A percentile compares a stretch with the other conserved stretches of the same genome.
phyloP scores from a whole-genome alignment of 352 stramenopile species.

The Phytopythium montanum region DNA sequence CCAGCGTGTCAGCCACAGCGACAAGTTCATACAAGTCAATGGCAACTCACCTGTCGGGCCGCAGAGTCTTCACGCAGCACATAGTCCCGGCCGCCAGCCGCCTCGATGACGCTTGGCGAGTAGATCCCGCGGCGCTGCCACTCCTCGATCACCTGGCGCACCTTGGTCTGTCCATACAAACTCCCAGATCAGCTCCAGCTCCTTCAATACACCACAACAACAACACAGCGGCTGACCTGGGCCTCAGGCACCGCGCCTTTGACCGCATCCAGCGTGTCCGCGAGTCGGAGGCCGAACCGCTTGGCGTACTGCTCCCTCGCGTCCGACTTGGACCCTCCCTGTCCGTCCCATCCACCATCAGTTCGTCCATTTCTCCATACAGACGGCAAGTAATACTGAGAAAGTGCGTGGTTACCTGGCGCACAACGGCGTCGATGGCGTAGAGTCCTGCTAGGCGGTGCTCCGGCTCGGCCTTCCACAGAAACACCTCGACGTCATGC shows the following conservation, averaged over 20 bases:
- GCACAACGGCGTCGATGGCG: constrained; percentile 80
- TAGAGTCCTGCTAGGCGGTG: constrained; percentile 76
- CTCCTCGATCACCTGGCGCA: constrained; percentile 70
- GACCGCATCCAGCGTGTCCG: constrained; percentile 65
- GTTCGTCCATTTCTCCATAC: no score
- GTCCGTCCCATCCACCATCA: no score
- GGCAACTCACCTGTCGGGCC: background rate
- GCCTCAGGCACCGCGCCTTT: constrained; percentile 61
- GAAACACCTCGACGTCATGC: constrained; percentile 79
- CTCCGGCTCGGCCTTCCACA: constrained; percentile 83
- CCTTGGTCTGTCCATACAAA: constrained; percentile 33
- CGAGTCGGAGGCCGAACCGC: constrained; percentile 72
- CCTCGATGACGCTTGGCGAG: constrained; percentile 52
- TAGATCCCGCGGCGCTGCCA: constrained; percentile 78
- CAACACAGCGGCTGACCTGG: constrained; percentile 33
- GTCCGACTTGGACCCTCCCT: constrained; percentile 10
- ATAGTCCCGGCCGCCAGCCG: constrained; percentile 46
- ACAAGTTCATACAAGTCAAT: background rate
- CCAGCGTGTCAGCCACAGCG: background rate
- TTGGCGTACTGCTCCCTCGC: constrained; percentile 72
- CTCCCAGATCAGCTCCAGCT: no score
- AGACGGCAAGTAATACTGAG: no score
- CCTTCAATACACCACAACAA: background rate
- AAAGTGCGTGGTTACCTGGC: constrained; percentile 33
- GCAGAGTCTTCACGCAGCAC: background rate